Percentiles rank a stretch among this genome's conserved stretches.
These are phyloP conservation scores for Taxillus chinensis DNA, from an alignment of 164 flowering plant genomes.

Conservation along the genomic window DNA sequence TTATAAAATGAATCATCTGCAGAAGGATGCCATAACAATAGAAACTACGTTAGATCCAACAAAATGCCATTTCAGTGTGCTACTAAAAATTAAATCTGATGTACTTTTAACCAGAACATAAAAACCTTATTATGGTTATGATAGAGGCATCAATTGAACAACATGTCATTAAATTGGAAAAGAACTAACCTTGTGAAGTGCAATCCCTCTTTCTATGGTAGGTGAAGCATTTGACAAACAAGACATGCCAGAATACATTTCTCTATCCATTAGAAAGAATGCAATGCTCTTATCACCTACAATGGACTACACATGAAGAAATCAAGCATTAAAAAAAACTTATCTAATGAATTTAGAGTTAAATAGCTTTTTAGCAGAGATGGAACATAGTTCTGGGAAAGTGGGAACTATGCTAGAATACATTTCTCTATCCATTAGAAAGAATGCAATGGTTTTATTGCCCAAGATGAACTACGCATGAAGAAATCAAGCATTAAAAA, in stretches of 20 bases:
- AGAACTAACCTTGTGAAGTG: slow-evolving; percentile 84
- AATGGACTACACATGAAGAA: slow-evolving; percentile 42
- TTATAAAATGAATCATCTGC: slow-evolving; percentile 95
- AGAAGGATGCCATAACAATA: background rate
- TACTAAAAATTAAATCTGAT: too few relatives aligned
- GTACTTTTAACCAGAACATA: too few relatives aligned
- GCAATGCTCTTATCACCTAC: slow-evolving; percentile 96
- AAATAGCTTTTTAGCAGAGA: too few relatives aligned
- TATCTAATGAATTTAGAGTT: background rate
- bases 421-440: slow-evolving; percentile 94
- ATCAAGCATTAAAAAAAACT: background rate
- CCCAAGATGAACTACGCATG: slow-evolving; percentile 74
- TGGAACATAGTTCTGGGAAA: too few relatives aligned
- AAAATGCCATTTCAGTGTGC: background rate
- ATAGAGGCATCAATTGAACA: too few relatives aligned
- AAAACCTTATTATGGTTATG: too few relatives aligned
- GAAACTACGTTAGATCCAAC: slow-evolving; percentile 2
- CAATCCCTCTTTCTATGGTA: slow-evolving; percentile 76
- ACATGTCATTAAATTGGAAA: too few relatives aligned
- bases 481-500: background rate
- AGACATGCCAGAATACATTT: slow-evolving; percentile 95
- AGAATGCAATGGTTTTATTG: slow-evolving; percentile 84
- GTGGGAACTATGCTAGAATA: slow-evolving; percentile 47
- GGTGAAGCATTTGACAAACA: slow-evolving; percentile 69
- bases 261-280: slow-evolving; percentile 85